Base-by-base conservation (phyloP, 164 flowering plant genomes). In the Cinnamomum micranthum region DNA sequence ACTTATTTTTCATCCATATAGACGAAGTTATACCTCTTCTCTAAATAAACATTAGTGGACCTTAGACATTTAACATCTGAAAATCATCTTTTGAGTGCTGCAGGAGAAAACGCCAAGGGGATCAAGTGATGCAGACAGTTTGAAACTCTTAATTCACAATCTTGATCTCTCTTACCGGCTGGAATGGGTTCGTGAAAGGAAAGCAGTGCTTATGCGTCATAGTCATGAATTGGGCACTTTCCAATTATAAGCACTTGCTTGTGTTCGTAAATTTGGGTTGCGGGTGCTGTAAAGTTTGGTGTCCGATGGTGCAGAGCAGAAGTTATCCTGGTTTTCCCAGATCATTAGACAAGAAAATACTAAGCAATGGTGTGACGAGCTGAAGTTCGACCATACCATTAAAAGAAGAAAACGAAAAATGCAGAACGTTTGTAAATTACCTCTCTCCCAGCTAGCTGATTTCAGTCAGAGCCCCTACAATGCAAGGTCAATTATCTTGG, bases 161-260 rank as follows among this genome's bases (percentile, higher is more conserved):
- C 86, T 95, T 25, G 97, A 95, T 80, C 89, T 95, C 41, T 90
- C 94, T 13, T 93, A 93, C 80, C 89, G 88, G 70, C 81, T 95
- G 23, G 90, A 85, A 77, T 95, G 99, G 99, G 83, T 75, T 64
- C 85, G 82, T 68, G 85, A 79, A 59, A 84, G 94, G 60, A 87
- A 89, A 78, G 89, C 91, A 15, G 70, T 78, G 51, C 91, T 95
- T 27, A 63, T 76, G 17, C 84, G 87, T 55, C 96, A 91, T 71
- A 88, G 91, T 70, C 85, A 80, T 9, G 90, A 91, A 75, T 74
- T 95, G 76, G 95, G 95, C 68, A 84, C 80, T 74, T 93, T 92
- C 82, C 95, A 82, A 73, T 74, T 95, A 68, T 93, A 79, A 41
- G 41, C 35, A 55, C 13, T 20, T 28, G 14, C 22, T 19, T 17